A percentile compares a stretch with the other conserved stretches of the same genome.
These are phyloP conservation scores for Microthyrium microscopicum DNA, from an alignment of 2,329 filamentous ascomycete genomes.

Conservation along the genomic window DNA sequence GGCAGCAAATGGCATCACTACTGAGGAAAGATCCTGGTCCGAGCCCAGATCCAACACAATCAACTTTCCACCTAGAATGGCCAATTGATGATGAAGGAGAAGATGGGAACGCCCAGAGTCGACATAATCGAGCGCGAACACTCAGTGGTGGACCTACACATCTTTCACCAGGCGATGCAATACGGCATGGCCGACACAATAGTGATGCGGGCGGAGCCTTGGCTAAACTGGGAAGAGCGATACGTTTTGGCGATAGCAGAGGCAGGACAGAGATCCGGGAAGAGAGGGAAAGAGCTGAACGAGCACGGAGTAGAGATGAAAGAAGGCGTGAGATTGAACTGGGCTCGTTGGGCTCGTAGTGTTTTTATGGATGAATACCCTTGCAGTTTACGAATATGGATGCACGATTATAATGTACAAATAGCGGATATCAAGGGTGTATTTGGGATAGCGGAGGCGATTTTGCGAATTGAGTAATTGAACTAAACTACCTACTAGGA, in stretches of 20 bases:
- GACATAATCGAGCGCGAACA: not conserved
- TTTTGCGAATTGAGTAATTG: no score
- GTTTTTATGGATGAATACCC: no score
- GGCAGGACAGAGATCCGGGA: not conserved
- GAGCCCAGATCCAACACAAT: slow-evolving; percentile 18
- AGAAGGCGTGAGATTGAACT: slow-evolving; percentile 8
- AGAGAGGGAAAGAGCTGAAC: slow-evolving; percentile 1
- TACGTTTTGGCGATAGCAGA: not conserved
- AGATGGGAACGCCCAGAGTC: not conserved
- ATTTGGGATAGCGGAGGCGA: no score
- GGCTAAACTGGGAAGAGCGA: not conserved
- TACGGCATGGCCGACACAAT: not conserved
- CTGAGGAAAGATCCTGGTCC: slow-evolving; percentile 21
- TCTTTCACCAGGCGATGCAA: not conserved
- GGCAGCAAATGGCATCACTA: slow-evolving; percentile 33
- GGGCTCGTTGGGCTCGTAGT: not conserved
- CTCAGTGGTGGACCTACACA: not conserved
- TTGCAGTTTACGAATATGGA: no score
- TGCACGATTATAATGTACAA: no score
- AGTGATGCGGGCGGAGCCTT: not conserved
- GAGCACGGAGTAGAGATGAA: slow-evolving; percentile 7
- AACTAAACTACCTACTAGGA: no score
- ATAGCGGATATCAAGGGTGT: no score
- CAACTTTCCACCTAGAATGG: slow-evolving; percentile 27
- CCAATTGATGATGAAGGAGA: slow-evolving; percentile 11